These are phyloP conservation scores for Fusarium lateritium DNA, from an alignment of 2,329 filamentous ascomycete genomes.

Conservation along the genomic window DNA sequence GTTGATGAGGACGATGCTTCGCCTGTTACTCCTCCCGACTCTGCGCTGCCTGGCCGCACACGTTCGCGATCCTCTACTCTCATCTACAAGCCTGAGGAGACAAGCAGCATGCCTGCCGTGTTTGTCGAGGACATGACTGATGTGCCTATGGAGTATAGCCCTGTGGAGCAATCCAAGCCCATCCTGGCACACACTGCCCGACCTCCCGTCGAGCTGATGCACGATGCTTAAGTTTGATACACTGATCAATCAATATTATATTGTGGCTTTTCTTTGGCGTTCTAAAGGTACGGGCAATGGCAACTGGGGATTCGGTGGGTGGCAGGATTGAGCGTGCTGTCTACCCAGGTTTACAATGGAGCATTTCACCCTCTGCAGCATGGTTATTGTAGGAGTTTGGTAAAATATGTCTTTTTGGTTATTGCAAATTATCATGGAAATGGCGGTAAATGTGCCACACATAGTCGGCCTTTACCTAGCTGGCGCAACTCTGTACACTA, in stretches of 20 bases:
- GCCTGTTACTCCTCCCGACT: constrained; percentile 53
- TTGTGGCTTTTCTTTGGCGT: constrained; percentile 40
- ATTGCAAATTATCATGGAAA: constrained; percentile 15
- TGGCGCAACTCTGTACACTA: constrained; percentile 30
- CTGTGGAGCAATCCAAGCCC: constrained; percentile 60
- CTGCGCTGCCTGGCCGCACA: constrained; percentile 48
- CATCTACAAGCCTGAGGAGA: constrained; percentile 73
- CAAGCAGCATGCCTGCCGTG: constrained; percentile 74
- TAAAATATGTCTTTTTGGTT: constrained; percentile 34
- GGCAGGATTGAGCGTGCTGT: constrained; percentile 26
- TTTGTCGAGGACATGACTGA: constrained; percentile 78
- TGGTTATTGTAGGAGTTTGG: constrained; percentile 43
- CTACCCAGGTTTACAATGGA: constrained; percentile 28
- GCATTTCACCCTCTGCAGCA: constrained; percentile 38
- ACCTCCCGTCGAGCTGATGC: constrained; percentile 77
- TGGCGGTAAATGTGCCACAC: constrained; percentile 17
- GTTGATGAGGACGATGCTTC: constrained; percentile 55
- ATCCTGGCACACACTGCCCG: constrained; percentile 73
- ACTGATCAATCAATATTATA: constrained; percentile 4
- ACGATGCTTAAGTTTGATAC: constrained; percentile 52
- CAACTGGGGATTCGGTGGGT: constrained; percentile 9
- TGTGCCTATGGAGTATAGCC: constrained; percentile 62
- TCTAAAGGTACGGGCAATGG: constrained; percentile 28
- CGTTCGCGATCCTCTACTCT: constrained; percentile 76
- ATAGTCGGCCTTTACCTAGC: constrained; percentile 14